Conservation (phyloP, 2,329 filamentous ascomycete genomes). For the Didymella lethalis region DNA sequence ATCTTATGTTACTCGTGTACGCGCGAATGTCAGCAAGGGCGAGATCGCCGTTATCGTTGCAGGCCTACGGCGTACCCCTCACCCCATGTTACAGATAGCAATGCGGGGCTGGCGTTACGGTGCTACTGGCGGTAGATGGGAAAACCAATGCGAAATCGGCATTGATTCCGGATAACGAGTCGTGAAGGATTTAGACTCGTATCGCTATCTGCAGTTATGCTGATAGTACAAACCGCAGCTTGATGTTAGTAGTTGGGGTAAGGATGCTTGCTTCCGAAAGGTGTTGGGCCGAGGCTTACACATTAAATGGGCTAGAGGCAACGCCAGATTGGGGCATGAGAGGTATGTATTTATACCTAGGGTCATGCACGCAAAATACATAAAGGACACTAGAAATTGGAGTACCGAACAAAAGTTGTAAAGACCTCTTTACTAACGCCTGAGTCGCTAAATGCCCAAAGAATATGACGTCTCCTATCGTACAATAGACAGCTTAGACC, state of each 20-base stretch:
- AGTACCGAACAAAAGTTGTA: neutral
- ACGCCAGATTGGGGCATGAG: neutral
- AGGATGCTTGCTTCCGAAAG: neutral
- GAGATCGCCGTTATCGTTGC: conserved; percentile 18
- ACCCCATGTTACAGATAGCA: conserved; percentile 15
- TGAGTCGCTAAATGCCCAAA: neutral
- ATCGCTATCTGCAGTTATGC: conserved; percentile 4
- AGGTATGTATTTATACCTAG: neutral
- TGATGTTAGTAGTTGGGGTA: neutral
- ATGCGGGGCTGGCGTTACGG: conserved; percentile 12
- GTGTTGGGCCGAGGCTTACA: neutral
- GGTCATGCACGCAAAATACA: neutral
- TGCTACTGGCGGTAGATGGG: neutral
- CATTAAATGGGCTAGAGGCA: conserved; percentile 1
- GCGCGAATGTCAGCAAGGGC: conserved; percentile 1
- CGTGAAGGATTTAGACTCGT: conserved; percentile 1
- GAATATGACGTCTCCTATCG: neutral
- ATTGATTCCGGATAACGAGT: conserved; percentile 10
- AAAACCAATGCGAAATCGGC: conserved; percentile 2
- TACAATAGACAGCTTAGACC: neutral
- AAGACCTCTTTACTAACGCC: neutral
- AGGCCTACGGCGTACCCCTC: conserved; percentile 12
- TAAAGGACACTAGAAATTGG: neutral
- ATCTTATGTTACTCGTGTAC: conserved; percentile 11
- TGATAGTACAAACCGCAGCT: neutral